Percentiles rank a stretch among this genome's conserved stretches.
These are phyloP conservation scores for Fusarium coicis DNA, from an alignment of 2,329 filamentous ascomycete genomes.

Conservation along the genomic window DNA sequence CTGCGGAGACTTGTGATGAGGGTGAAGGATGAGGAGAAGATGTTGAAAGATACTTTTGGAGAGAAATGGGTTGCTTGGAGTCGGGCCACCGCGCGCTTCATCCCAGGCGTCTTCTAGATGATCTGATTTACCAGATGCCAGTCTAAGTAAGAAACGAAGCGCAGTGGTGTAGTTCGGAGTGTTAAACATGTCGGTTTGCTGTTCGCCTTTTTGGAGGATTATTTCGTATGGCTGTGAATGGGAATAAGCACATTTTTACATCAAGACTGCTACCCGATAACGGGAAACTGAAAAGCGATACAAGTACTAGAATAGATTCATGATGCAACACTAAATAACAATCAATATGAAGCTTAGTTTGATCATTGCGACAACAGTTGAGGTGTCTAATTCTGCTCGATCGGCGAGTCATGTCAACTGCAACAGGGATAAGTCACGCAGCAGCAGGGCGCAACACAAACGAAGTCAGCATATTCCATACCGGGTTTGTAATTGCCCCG, in stretches of 20 bases:
- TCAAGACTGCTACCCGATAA: neutral
- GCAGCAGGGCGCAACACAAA: neutral
- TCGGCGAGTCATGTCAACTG: neutral
- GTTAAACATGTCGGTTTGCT: neutral
- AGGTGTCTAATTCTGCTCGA: fast-evolving
- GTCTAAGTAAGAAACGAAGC: neutral
- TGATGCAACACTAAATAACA: fast-evolving
- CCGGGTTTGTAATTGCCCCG: neutral
- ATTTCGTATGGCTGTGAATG: too few species aligned
- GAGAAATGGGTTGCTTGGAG: neutral
- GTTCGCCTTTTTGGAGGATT: neutral
- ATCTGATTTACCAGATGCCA: fast-evolving
- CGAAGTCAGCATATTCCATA: neutral
- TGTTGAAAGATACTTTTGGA: neutral
- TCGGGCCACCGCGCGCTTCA: neutral
- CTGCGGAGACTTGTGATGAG: neutral
- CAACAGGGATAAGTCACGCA: neutral
- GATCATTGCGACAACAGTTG: neutral
- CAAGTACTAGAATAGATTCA: fast-evolving
- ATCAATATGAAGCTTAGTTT: too few species aligned
- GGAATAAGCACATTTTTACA: neutral
- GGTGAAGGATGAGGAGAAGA: neutral
- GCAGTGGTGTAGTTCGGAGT: neutral
- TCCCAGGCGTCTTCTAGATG: neutral
- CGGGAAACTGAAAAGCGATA: fast-evolving